Conservation (phyloP, 345 rosid genomes). For the Brassica cretica region DNA sequence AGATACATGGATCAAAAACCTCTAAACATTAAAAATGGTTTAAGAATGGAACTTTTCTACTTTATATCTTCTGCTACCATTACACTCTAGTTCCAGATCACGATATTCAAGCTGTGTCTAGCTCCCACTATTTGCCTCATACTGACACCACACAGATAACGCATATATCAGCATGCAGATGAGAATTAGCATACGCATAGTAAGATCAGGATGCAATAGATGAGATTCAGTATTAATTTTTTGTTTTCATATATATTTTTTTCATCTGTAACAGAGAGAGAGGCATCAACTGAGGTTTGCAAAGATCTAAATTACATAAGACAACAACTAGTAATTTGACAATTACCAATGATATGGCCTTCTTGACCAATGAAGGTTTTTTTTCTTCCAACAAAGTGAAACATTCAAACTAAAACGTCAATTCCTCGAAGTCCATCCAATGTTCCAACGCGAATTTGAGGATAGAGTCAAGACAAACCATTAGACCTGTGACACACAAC, state of each 20-base stretch:
- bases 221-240: not conserved
- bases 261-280: slow-evolving; percentile 21
- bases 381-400: slow-evolving; percentile 10
- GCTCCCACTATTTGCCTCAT: slow-evolving; percentile 1
- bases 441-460: slow-evolving; percentile 11
- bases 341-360: slow-evolving; percentile 19
- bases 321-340: slow-evolving; percentile 19
- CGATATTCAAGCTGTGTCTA: not conserved
- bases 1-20: no score
- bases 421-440: slow-evolving; percentile 22
- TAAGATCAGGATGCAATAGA: not conserved
- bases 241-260: slow-evolving; percentile 8
- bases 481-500: slow-evolving; percentile 18
- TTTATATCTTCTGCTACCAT: slow-evolving; percentile 4
- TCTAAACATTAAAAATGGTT: no score
- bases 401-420: slow-evolving; percentile 21
- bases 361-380: slow-evolving; percentile 13
- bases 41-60: no score
- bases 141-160: slow-evolving; percentile 5
- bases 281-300: slow-evolving; percentile 14
- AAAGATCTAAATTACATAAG: slow-evolving; percentile 31
- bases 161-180: not conserved
- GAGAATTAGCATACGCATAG: not conserved
- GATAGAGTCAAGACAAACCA: slow-evolving; percentile 19
- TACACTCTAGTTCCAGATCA: slow-evolving; percentile 13